Conservation (phyloP, 495 filamentous ascomycete species). For the Xylaria nigripes region DNA sequence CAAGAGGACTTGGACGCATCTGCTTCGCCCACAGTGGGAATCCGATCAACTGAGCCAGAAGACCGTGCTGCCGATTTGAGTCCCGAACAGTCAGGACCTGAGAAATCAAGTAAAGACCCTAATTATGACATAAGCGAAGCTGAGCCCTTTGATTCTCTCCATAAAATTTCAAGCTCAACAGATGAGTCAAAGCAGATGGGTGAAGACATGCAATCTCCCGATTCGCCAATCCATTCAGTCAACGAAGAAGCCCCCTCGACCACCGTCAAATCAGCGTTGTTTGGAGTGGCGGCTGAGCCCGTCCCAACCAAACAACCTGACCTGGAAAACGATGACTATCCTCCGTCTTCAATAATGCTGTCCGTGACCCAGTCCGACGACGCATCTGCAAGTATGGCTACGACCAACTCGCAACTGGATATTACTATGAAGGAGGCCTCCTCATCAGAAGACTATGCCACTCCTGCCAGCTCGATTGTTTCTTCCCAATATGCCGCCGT, state of each 20-base stretch:
- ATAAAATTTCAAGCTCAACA: conserved; percentile 10
- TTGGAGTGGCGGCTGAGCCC: conserved; percentile 38
- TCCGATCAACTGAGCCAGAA: conserved; percentile 9
- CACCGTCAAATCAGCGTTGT: conserved; percentile 34
- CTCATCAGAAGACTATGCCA: conserved; percentile 47
- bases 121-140: conserved; percentile 3
- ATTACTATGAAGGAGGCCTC: conserved; percentile 42
- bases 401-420: conserved; percentile 51
- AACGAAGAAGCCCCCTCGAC: conserved; percentile 11
- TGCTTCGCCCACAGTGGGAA: conserved; percentile 11
- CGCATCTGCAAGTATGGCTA: conserved; percentile 35
- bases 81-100: background rate
- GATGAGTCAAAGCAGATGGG: conserved; percentile 21
- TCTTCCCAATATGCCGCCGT: conserved; percentile 59
- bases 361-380: conserved; percentile 50
- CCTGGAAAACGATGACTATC: conserved; percentile 31
- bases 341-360: conserved; percentile 53
- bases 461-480: conserved; percentile 45
- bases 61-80: conserved; percentile 8
- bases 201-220: conserved; percentile 18
- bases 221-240: conserved; percentile 14
- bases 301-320: conserved; percentile 35
- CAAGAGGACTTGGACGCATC: conserved; percentile 12
- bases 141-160: conserved; percentile 7
- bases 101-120: background rate